Base-by-base conservation (phyloP, 1,284 basidiomycete genomes). In the Takashimella tepidaria region DNA sequence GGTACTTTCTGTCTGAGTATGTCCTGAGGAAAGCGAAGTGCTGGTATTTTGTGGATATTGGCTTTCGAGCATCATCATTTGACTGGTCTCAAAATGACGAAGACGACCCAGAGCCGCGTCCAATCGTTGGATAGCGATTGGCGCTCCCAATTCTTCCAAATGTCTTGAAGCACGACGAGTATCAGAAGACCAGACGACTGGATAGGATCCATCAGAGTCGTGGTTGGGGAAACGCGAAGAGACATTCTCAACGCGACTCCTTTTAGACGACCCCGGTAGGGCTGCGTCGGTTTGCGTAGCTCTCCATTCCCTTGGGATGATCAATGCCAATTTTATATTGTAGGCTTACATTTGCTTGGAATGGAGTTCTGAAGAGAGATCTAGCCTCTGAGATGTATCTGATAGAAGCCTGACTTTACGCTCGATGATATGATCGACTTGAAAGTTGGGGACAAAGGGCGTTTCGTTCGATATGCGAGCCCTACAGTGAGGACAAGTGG, bases 391-490 rank as follows among this genome's bases (percentile, higher is more conserved):
- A n/a, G 41, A 16, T 6, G 56, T 49, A 12, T 66, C 63, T 8
- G 53, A 47, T 1, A 69, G 55, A 26, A 44, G 47, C 1, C 47
- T 53, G 2, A 69, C 52, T 44, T 69, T 69, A 8, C 64, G 59
- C 2, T 68, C 66, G 26, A 68, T 65, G 31, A 69, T 66, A 45
- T 69, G 68, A 49, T 69, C 68, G 13, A 69, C 58, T 6, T 66
- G 52, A 47, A 68, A 68, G 42, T 68, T 69, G 0, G 68, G 66
- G 37, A 69, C 56, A 37, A 65, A 57, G 2, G 61, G 62, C 2
- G 51, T 59, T 4, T 46, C n/a, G 2, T 53, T 47, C 13, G 50
- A 26, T 2, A 69, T 48, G 24, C 58, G 51, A 5, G 60, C 55
- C 8, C 68, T 60, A 42, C 68, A 69, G 41, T 65, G 62, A 16